A percentile compares a stretch with the other conserved stretches of the same genome.
Evolutionary conservation across 805 yeast genomes (phyloP).

Genomic region (Saccharomycopsis fibuligera): DNA sequence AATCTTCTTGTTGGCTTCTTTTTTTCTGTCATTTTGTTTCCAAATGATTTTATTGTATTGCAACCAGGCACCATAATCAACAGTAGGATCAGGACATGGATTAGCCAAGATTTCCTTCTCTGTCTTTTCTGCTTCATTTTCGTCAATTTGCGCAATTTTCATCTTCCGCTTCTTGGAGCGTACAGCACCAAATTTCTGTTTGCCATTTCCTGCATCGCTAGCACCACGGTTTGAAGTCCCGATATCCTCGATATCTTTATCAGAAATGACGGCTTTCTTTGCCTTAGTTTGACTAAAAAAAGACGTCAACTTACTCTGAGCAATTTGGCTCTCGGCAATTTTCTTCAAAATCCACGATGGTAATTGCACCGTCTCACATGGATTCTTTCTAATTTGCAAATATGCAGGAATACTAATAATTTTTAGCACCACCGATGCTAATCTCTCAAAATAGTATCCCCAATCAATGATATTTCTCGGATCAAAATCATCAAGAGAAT

Average conservation of each 20-base stretch:
- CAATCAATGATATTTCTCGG: slow-evolving; percentile 89
- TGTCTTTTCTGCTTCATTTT: slow-evolving; percentile 29
- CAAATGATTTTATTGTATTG: slow-evolving; percentile 81
- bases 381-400: slow-evolving; percentile 76
- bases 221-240: slow-evolving; percentile 26
- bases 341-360: slow-evolving; percentile 85
- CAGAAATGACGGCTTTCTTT: slow-evolving; percentile 35
- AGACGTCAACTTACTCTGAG: slow-evolving; percentile 55
- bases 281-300: slow-evolving; percentile 46
- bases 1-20: slow-evolving; percentile 63
- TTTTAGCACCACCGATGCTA: slow-evolving; percentile 89
- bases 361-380: slow-evolving; percentile 89
- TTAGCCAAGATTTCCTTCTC: slow-evolving; percentile 43
- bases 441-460: slow-evolving; percentile 84
- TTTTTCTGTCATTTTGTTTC: slow-evolving; percentile 67
- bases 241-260: slow-evolving; percentile 67
- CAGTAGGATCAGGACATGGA: slow-evolving; percentile 58
- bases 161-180: slow-evolving; percentile 39
- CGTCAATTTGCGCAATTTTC: background rate
- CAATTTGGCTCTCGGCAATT: slow-evolving; percentile 55
- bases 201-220: slow-evolving; percentile 29
- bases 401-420: slow-evolving; percentile 98
- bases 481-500: slow-evolving; percentile 70
- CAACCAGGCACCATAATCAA: slow-evolving; percentile 63
- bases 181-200: slow-evolving; percentile 30